Evolutionary conservation across 2,329 filamentous ascomycete genomes (phyloP).

Genomic region (Sclerotinia sclerotiorum): DNA sequence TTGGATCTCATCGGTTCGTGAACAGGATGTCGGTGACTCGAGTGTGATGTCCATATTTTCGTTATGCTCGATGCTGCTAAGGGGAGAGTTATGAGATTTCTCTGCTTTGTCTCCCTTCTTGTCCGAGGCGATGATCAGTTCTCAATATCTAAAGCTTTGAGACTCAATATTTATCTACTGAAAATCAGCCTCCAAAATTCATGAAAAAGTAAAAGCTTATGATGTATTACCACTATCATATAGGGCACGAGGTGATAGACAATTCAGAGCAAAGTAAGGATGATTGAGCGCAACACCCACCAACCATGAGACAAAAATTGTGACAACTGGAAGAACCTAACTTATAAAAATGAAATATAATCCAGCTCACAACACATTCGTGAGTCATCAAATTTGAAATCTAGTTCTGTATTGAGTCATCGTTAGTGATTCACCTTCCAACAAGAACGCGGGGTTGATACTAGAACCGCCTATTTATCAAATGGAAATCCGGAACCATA

Average conservation of each 20-base stretch:
- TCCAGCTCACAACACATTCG: too few species aligned
- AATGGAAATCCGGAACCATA: not conserved
- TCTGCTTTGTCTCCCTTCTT: not conserved
- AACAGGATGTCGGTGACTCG: not conserved
- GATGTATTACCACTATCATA: not conserved
- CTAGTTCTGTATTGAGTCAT: not conserved
- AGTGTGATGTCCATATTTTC: not conserved
- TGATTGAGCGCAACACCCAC: too few species aligned
- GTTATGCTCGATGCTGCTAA: not conserved
- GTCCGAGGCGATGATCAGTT: not conserved
- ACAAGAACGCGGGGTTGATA: too few species aligned
- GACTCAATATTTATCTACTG: not conserved
- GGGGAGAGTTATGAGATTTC: not conserved
- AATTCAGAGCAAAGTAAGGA: too few species aligned
- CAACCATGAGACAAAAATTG: too few species aligned
- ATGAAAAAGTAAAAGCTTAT: not conserved
- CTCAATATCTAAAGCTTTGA: not conserved
- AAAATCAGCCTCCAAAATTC: not conserved
- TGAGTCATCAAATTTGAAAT: too few species aligned
- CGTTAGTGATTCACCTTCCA: not conserved
- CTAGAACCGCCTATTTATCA: not conserved
- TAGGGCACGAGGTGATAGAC: too few species aligned
- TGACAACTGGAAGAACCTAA: too few species aligned
- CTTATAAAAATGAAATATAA: not conserved
- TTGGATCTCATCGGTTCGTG: not conserved